phyloP scores from a whole-genome alignment of 2,329 filamentous ascomycete genomes.

The Ophiostoma ulmi region DNA sequence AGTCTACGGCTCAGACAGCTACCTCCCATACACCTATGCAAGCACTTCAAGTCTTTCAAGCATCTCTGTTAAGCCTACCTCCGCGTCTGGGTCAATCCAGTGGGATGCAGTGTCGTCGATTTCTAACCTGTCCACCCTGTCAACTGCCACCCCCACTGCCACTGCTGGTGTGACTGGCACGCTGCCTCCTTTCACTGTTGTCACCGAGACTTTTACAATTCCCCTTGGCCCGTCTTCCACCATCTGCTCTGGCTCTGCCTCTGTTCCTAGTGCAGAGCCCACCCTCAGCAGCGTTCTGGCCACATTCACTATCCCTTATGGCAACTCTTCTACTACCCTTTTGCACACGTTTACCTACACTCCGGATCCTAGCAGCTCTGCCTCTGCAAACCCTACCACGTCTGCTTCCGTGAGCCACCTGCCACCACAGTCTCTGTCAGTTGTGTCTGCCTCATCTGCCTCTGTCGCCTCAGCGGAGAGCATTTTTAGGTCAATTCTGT shows the following conservation, averaged over 20 bases:
- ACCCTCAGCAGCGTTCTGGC: slow-evolving; percentile 17
- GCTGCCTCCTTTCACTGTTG: slow-evolving; percentile 17
- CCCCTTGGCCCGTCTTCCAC: slow-evolving; percentile 12
- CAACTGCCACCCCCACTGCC: neutral
- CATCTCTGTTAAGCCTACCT: neutral
- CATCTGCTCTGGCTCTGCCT: neutral
- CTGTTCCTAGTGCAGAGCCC: neutral
- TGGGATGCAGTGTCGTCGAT: neutral
- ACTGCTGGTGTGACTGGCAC: neutral
- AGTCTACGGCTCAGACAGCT: neutral
- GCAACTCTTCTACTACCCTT: slow-evolving; percentile 8
- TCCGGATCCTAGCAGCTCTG: neutral
- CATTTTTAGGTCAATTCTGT: neutral
- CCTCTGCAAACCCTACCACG: neutral
- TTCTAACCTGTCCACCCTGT: neutral
- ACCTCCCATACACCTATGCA: neutral
- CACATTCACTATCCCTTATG: slow-evolving; percentile 24
- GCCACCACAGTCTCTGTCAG: neutral
- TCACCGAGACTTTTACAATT: slow-evolving; percentile 26
- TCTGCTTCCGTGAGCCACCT: neutral
- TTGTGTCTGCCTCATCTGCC: neutral
- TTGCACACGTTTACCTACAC: slow-evolving; percentile 24
- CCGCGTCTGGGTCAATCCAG: neutral
- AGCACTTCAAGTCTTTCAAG: neutral
- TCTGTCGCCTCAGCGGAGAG: slow-evolving; percentile 1